phyloP scores from a whole-genome alignment of 805 yeast genomes.

The Metschnikowia arizonensis region DNA sequence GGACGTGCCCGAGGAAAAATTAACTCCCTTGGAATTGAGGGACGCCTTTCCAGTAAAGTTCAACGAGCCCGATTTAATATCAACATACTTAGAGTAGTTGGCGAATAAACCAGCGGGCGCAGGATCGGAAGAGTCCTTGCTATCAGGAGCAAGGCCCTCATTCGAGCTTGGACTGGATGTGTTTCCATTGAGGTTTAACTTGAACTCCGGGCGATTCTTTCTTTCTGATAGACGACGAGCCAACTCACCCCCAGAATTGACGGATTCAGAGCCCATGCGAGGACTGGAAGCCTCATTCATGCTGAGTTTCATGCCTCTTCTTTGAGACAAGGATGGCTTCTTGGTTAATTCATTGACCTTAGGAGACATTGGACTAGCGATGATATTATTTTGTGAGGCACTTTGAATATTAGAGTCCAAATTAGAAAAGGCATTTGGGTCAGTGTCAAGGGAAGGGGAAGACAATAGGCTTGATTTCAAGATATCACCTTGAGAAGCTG shows the following conservation, averaged over 20 bases:
- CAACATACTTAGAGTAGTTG: slow-evolving; percentile 81
- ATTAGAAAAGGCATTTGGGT: background rate
- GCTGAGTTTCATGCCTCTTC: slow-evolving; percentile 53
- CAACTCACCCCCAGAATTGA: slow-evolving; percentile 31
- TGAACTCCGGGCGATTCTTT: slow-evolving; percentile 38
- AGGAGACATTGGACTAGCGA: slow-evolving; percentile 3
- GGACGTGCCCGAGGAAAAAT: slow-evolving; percentile 82
- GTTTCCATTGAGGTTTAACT: slow-evolving; percentile 27
- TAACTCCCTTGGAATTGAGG: slow-evolving; percentile 85
- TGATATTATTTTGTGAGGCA: slow-evolving; percentile 2
- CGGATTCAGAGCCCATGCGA: slow-evolving; percentile 9
- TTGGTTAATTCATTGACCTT: slow-evolving; percentile 20
- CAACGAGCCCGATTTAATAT: slow-evolving; percentile 85
- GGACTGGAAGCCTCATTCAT: slow-evolving; percentile 26
- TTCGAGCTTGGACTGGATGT: slow-evolving; percentile 18
- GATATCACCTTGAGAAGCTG: slow-evolving; percentile 13
- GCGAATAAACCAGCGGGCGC: slow-evolving; percentile 58
- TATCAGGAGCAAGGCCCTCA: slow-evolving; percentile 19
- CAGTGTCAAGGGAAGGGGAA: slow-evolving; percentile 10
- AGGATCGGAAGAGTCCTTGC: slow-evolving; percentile 11
- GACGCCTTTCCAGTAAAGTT: slow-evolving; percentile 94
- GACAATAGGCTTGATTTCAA: slow-evolving; percentile 8
- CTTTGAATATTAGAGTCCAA: background rate
- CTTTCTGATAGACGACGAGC: slow-evolving; percentile 37
- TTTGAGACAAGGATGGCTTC: slow-evolving; percentile 47